A percentile compares a stretch with the other conserved stretches of the same genome.
Conservation (phyloP, 1,284 basidiomycete genomes). For the Flammula alnicola region DNA sequence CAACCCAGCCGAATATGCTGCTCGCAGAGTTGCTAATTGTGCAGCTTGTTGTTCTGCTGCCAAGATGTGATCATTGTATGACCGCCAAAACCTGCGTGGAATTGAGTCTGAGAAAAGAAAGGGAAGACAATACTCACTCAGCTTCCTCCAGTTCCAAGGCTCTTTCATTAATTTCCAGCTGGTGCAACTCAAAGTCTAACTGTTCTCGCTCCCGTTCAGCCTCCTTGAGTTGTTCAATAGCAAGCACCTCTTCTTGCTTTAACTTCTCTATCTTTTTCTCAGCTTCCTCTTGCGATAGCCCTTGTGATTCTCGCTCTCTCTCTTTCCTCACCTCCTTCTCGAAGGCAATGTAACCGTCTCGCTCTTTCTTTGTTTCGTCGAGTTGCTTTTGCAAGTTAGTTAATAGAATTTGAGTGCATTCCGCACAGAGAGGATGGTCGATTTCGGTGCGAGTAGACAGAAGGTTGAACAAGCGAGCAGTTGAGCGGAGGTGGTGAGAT, state of each 20-base stretch:
- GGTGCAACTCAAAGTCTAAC: slow-evolving; percentile 74
- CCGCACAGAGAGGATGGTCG: slow-evolving; percentile 94
- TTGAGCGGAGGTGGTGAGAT: slow-evolving; percentile 78
- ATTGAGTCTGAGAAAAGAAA: slow-evolving; percentile 8
- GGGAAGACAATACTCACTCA: slow-evolving; percentile 56
- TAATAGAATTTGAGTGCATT: slow-evolving; percentile 89
- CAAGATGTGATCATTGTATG: slow-evolving; percentile 74
- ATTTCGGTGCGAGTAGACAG: slow-evolving; percentile 83
- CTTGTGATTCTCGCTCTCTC: slow-evolving; percentile 67
- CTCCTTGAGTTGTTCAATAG: slow-evolving; percentile 74
- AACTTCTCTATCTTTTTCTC: slow-evolving; percentile 75
- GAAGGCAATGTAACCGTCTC: slow-evolving; percentile 92
- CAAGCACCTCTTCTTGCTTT: slow-evolving; percentile 73
- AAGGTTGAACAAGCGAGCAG: slow-evolving; percentile 76
- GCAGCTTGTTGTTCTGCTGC: slow-evolving; percentile 68
- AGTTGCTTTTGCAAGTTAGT: slow-evolving; percentile 80
- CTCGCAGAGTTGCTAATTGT: slow-evolving; percentile 71
- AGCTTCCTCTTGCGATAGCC: slow-evolving; percentile 62
- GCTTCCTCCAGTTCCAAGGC: slow-evolving; percentile 77
- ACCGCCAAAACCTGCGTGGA: slow-evolving; percentile 79
- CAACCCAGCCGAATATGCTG: slow-evolving; percentile 78
- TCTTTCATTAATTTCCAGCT: slow-evolving; percentile 78
- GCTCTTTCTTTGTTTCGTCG: slow-evolving; percentile 89
- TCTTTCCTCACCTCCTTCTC: slow-evolving; percentile 85
- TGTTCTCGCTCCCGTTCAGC: slow-evolving; percentile 78